Evolutionary conservation across 345 rosid species (phyloP).

Genomic region (Sisymbrium irio): DNA sequence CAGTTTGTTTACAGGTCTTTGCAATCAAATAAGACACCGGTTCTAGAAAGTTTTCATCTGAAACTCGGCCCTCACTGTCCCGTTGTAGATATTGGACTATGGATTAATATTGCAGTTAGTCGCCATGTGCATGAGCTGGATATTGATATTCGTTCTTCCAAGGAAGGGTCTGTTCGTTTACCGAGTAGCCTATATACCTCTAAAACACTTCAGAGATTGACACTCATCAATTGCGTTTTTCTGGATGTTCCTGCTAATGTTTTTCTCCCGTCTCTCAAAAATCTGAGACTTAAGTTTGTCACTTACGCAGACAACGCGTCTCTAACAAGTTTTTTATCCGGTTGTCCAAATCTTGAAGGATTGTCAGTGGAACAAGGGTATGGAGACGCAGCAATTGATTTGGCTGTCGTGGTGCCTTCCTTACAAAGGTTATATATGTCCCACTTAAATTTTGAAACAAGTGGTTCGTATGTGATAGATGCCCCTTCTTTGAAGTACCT

Average conservation of each 20-base stretch:
- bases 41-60: neutral
- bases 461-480: neutral
- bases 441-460: neutral
- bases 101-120: conserved; percentile 13
- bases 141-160: neutral
- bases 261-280: conserved; percentile 15
- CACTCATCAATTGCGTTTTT: neutral
- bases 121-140: conserved; percentile 1
- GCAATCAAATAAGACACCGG: conserved; percentile 7
- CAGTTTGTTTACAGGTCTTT: conserved; percentile 22
- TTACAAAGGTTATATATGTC: neutral
- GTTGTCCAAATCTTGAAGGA: conserved; percentile 10
- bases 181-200: conserved; percentile 9
- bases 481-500: conserved; percentile 4
- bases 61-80: neutral
- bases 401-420: neutral
- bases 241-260: neutral
- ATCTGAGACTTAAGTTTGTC: neutral
- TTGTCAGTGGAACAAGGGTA: neutral
- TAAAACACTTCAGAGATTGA: conserved; percentile 1
- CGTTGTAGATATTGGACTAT: neutral
- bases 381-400: neutral
- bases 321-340: neutral
- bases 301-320: neutral
- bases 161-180: neutral